Percentiles rank a stretch among this genome's conserved stretches.
phyloP scores from a whole-genome alignment of 1,284 basidiomycete genomes.

The Thelephora terrestris region DNA sequence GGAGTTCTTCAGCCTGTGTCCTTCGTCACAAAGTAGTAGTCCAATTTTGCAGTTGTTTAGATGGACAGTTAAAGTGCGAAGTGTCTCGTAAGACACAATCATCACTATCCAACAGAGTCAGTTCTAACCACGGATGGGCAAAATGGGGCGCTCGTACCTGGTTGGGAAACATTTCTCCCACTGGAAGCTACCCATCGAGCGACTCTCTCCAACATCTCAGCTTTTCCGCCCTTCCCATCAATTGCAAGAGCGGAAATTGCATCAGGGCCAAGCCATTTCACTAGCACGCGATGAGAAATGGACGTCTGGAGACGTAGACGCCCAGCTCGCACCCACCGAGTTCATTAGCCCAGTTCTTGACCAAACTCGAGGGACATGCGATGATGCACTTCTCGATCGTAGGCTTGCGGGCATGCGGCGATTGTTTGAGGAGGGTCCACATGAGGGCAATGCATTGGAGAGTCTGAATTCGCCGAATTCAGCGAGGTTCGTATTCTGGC shows the following conservation, averaged over 20 bases:
- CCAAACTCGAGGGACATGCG: slow-evolving; percentile 92
- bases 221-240: slow-evolving; percentile 85
- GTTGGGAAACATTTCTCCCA: slow-evolving; percentile 82
- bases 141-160: slow-evolving; percentile 43
- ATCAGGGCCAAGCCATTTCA: slow-evolving; percentile 89
- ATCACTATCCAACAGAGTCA: slow-evolving; percentile 55
- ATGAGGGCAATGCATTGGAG: slow-evolving; percentile 94
- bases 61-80: slow-evolving; percentile 74
- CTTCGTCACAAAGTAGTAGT: slow-evolving; percentile 91
- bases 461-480: slow-evolving; percentile 31
- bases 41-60: slow-evolving; percentile 80
- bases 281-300: slow-evolving; percentile 27
- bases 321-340: slow-evolving; percentile 43
- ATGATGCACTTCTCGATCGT: slow-evolving; percentile 98
- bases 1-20: slow-evolving; percentile 95
- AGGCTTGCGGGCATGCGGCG: slow-evolving; percentile 75
- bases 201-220: slow-evolving; percentile 70
- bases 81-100: slow-evolving; percentile 98
- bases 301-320: background rate
- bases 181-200: slow-evolving; percentile 79
- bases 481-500: background rate
- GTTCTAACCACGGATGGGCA: background rate
- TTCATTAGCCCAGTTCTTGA: slow-evolving; percentile 99
- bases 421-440: slow-evolving; percentile 97
- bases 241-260: slow-evolving; percentile 74